Base-by-base conservation (phyloP, 495 filamentous ascomycete genomes). In the Neurospora sp. region DNA sequence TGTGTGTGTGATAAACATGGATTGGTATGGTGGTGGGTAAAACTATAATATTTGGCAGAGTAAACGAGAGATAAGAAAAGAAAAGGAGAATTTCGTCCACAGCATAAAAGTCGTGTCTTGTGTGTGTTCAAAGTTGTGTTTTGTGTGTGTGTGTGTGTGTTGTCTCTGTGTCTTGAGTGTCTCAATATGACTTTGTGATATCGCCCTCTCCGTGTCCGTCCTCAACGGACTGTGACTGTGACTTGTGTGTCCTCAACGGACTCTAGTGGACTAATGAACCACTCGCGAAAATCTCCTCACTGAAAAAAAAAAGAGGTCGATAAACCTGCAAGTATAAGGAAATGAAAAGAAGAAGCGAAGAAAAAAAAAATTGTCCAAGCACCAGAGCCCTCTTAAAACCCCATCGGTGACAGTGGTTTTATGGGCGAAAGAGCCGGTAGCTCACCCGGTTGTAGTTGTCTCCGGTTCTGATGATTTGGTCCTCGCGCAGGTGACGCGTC, bases 401-500 rank as follows among this genome's bases (percentile, higher is more conserved):
- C 89, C 77, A 94, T 86, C 35, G 92, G 92, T 18, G 91, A 93
- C 61, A 94, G 83, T 38, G 92, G 92, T 76, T 88, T 86, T 73
- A 91, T 88, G 7, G 91, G 91, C 42, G 90, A 92, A n/a, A 94
- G 83, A 7, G 85, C 85, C 37, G 85, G 81, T 68, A 88, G 22
- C 42, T 85, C 83, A 59, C 81, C 78, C 2, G 53, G 53, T 66
- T 66, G 53, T 66, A 66, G 14, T 66, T 66, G 53, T 66, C 53
- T 66, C 53, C 18, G 53, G 9, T 61, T 35, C 27, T 16, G 27
- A 66, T 66, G 27, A 37, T 66, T 66, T 66, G 80, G 78, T 71
- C 77, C 74, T 46, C 79, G 78, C 39, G 76, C 80, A 12, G 78
- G 76, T 20, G 80, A 59, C 18, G 72, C 79, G 31, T 85, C 81